phyloP scores from a whole-genome alignment of 192 early-diverging fungal genomes.

The Entomortierella parvispora region DNA sequence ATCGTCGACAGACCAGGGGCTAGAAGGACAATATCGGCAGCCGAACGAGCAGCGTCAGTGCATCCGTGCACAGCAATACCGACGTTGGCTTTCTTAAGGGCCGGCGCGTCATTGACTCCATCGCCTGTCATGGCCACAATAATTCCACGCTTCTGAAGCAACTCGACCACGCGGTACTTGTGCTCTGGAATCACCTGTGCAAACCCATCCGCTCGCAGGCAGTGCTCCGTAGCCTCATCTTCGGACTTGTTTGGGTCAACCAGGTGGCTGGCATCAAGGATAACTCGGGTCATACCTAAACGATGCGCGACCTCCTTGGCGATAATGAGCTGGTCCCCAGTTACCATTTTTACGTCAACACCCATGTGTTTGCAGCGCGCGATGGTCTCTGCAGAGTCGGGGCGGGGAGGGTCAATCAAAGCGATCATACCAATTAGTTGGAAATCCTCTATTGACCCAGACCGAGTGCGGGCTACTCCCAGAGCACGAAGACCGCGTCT shows the following conservation, averaged over 20 bases:
- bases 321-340: too few relatives aligned
- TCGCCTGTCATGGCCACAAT: slow-evolving; percentile 82
- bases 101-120: slow-evolving; percentile 87
- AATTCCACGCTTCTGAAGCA: slow-evolving; percentile 60
- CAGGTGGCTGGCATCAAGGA: slow-evolving; percentile 70
- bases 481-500: slow-evolving; percentile 74
- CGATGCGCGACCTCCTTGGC: slow-evolving; percentile 77
- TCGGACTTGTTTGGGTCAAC: slow-evolving; percentile 53
- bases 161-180: slow-evolving; percentile 82
- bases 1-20: too few relatives aligned
- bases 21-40: slow-evolving; percentile 82
- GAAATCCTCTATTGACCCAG: slow-evolving; percentile 58
- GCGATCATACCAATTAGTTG: slow-evolving; percentile 72
- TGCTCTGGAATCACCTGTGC: slow-evolving; percentile 83
- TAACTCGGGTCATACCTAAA: slow-evolving; percentile 73
- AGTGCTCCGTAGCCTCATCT: slow-evolving; percentile 63
- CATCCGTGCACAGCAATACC: slow-evolving; percentile 79
- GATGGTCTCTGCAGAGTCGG: slow-evolving; percentile 78
- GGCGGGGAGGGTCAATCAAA: too few relatives aligned
- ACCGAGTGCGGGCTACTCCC: slow-evolving; percentile 72
- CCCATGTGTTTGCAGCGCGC: slow-evolving; percentile 69
- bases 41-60: slow-evolving; percentile 81
- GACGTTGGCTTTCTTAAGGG: too few relatives aligned
- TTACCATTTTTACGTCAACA: too few relatives aligned
- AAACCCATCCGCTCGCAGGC: slow-evolving; percentile 76